Evolutionary conservation across 371 early-diverging fungal species (phyloP), one percentile per base, ranked within the genome.

Genomic region (Saksenaea vasiformis): DNA sequence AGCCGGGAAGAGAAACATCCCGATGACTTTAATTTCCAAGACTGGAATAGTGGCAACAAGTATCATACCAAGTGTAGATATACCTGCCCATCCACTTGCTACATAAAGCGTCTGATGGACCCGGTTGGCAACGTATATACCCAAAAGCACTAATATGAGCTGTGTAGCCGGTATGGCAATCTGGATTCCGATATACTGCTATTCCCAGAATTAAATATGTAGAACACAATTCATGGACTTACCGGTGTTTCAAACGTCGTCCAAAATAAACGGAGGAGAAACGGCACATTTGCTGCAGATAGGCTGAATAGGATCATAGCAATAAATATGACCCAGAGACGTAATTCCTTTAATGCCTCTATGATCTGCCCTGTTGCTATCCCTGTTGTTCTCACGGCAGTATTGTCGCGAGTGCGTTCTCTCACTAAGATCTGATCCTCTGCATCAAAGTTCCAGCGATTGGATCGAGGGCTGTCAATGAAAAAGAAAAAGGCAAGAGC

Each of bases 401-500:
- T 64, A 51, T 69, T 69, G 44, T 72, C 70, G 13, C 61, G 58
- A 1, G 58, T 64, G 28, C 68, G 57, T n/a, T 68, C 68, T 60
- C 66, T 67, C 7, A 72, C 73, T 11, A 69, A 28, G 31, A 62
- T 65, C 34, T 69, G 62, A 35, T 72, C 61, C 22, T 69, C 73
- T 9, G 65, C 61, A 22, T 61, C 66, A 17, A 69, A 53, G 9
- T 27, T 22, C 4, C 69, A 51, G 1, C 54, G 55, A 17, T 60
- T 17, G 0, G 72, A 68, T 58, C 62, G 60, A 10, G 72, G 72
- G 9, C 65, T 53, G 28, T 72, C 72, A 28, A 72, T 68, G 31
- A 72, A 59, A 3, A 65, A 62, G 27, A 72, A 68, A 34, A 65
- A 69, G 14, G 53, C 44, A 15, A 68, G 5, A 3, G 56, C 1